Percentiles rank a stretch among this genome's conserved stretches.
These are phyloP conservation scores for Inga leiocalycina DNA, from an alignment of 306 rosid species.

Conservation along the genomic window DNA sequence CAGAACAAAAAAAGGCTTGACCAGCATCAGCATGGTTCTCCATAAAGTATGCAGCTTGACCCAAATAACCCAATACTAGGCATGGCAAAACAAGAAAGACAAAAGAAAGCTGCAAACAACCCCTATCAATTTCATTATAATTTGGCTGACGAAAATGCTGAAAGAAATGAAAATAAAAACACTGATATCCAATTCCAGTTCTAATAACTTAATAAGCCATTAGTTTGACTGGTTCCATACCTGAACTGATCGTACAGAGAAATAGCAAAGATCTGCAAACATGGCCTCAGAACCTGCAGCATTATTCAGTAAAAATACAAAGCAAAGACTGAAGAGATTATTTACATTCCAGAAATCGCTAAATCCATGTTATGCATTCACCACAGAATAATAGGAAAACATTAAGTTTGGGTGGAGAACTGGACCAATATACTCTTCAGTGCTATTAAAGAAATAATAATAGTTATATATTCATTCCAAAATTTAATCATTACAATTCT, in stretches of 20 bases:
- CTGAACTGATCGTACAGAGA: constrained; percentile 94
- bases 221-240: constrained; percentile 43
- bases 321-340: constrained; percentile 25
- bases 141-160: constrained; percentile 9
- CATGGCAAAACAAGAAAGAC: constrained; percentile 94
- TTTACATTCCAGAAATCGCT: not conserved
- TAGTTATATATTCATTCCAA: not conserved
- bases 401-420: not conserved
- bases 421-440: not conserved
- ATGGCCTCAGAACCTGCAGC: constrained; percentile 97
- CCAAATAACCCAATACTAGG: constrained; percentile 94
- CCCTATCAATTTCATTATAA: constrained; percentile 27
- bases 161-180: constrained; percentile 22
- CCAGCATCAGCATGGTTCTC: constrained; percentile 63
- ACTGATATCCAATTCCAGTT: not conserved
- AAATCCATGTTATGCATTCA: constrained; percentile 9
- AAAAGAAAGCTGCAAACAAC: constrained; percentile 84
- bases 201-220: constrained; percentile 23
- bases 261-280: constrained; percentile 99
- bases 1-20: constrained; percentile 72
- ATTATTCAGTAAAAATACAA: constrained; percentile 19
- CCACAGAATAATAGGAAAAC: constrained; percentile 6
- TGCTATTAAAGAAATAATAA: not conserved
- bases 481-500: not conserved
- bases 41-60: constrained; percentile 97